These are phyloP conservation scores for Zymoseptoria crescenta DNA, from an alignment of 2,329 filamentous ascomycete species.

Conservation along the genomic window DNA sequence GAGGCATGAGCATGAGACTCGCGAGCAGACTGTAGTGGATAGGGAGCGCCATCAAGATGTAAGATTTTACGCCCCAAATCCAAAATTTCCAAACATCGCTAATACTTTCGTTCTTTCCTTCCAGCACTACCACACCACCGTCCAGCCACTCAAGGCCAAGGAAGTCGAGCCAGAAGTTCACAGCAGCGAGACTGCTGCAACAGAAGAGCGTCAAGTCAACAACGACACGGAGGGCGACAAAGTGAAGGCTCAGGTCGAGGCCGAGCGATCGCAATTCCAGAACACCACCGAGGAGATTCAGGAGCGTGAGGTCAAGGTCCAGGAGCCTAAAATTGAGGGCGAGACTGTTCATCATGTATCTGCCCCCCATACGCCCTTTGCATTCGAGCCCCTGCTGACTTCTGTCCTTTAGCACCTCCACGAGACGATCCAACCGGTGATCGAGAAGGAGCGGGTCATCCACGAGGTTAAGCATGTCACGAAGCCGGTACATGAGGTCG, in stretches of 20 bases:
- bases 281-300: conserved; percentile 11
- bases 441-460: conserved; percentile 22
- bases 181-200: conserved; percentile 13
- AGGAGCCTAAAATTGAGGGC: conserved; percentile 12
- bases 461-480: conserved; percentile 21
- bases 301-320: conserved; percentile 10
- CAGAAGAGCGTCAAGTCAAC: conserved; percentile 14
- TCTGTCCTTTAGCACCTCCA: not conserved
- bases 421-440: conserved; percentile 20
- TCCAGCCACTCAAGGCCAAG: conserved; percentile 19
- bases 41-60: conserved; percentile 9
- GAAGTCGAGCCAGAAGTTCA: conserved; percentile 18
- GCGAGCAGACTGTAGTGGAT: conserved; percentile 11
- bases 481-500: conserved; percentile 19
- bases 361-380: not conserved
- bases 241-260: conserved; percentile 16
- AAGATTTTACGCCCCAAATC: no score
- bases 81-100: not conserved
- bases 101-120: no score
- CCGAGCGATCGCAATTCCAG: conserved; percentile 12
- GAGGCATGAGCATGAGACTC: not conserved
- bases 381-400: not conserved
- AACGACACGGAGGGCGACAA: conserved; percentile 15
- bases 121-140: conserved; percentile 24
- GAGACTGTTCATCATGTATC: conserved; percentile 19